Base-by-base conservation (phyloP, 2,329 filamentous ascomycete genomes). In the Ceratocystis harringtonii region DNA sequence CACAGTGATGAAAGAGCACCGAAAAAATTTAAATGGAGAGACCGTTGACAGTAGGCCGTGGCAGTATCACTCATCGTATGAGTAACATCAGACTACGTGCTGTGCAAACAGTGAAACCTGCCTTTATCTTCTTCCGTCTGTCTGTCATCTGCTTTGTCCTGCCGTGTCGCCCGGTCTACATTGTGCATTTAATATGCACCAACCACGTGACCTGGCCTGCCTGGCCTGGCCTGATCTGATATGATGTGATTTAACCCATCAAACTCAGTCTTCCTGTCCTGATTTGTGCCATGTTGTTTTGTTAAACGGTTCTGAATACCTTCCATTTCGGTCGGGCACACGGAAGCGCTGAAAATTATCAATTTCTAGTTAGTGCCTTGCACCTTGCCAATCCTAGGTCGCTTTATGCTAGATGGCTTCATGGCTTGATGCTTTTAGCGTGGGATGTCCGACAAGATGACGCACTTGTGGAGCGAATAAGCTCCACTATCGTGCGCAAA, bases 41-140 rank as follows among this genome's bases (percentile, higher is more conserved):
- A 4, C 10, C 36, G 12, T 41, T 41, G 36, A 41, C 36, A 41
- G 8, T 0, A 12, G 10, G 36, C 3, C 36, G 36, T 41, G 7
- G 10, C 22, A n/a, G 43, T 15, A 5, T 30, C 41, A n/a, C 60
- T 30, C 60, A 60, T 64, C 63, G 63, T 64, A 64, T 64, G 63
- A 64, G 63, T 50, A 61, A 64, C 63, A 64, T 64, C 48, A 60
- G 63, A 41, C 41, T 52, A 15, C 48, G 5, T 25, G 36, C 12
- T 5, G 36, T 41, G 36, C 22, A 25, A 50, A 52, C 48, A n/a
- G 19, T 52, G 48, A 52, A 25, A 17, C 28, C 41, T 22, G 22
- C 55, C 44, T 41, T 32, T 41, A 8, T 41, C 36, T 41, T 12
- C 4, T 41, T 41, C 36, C 15, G 12, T 41, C 12, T 41, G 36